Base-by-base conservation (phyloP, 192 early-diverging fungal species). In the Coemansia javaensis region DNA sequence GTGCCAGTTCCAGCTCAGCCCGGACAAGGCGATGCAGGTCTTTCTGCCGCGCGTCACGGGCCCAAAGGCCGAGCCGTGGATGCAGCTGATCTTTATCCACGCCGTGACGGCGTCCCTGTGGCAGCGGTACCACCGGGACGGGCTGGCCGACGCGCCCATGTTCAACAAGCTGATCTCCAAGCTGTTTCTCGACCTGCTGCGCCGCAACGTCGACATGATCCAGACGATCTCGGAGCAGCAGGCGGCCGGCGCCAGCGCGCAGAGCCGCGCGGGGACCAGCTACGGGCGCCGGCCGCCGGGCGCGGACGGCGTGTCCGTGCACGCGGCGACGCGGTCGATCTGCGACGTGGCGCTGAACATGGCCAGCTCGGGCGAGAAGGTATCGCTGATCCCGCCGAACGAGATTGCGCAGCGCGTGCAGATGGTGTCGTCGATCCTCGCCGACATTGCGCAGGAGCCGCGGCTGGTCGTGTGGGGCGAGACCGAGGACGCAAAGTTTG, bases 31-130 rank as follows among this genome's bases (percentile, higher is more conserved):
- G 5, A 63, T 97, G 25, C 73, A 82, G 24, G 71, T 72, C 1
- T 73, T 93, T 16, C 71, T 94, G 47, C 85, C 90, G 1, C 70
- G 81, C 16, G 68, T 90, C 25, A 64, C 88, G 7, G 79, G 82
- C 23, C 77, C 83, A 10, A 81, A 77, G 20, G 78, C 88, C 1
- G 85, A 90, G 18, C 78, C 79, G 9, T 66, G 82, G 49, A 90
- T 88, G 58, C 88, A 90, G 53, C 75, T 94, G 17, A 85, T 88
- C 13, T 77, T 94, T 31, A 82, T 87, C 14, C 85, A 85, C 32
- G 83, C 83, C 0, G 88, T 90, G 48, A 83, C 34, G 10, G 22
- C 22, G 18, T 43, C 63, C 1, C 24, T 53, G 16, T 32, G 23
- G 31, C 63, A 74, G 40, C 44, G 39, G 30, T 40, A 59, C 64